Conservation (phyloP, 1,139 yeast species). For the Arxiozyma slooffiae region DNA sequence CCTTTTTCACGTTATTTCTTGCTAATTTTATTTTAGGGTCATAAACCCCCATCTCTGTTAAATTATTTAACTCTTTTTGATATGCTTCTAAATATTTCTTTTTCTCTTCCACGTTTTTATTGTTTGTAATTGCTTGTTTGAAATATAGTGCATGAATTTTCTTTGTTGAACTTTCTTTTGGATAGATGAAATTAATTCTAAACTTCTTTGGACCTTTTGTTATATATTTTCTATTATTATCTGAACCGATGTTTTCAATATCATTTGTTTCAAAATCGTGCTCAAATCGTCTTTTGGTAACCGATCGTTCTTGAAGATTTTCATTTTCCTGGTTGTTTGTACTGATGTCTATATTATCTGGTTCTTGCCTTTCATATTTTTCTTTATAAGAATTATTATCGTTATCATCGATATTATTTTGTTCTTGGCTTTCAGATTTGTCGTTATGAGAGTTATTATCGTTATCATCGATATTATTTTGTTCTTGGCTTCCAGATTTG, state of each 20-base stretch:
- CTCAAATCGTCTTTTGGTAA: not conserved
- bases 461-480: no score
- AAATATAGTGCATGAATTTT: not conserved
- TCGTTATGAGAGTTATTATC: no score
- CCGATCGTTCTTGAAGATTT: not conserved
- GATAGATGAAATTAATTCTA: not conserved
- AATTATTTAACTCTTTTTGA: conserved; percentile 2
- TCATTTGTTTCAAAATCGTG: not conserved
- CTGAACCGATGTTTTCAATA: not conserved
- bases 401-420: no score
- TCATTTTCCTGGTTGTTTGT: not conserved
- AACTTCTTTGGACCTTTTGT: not conserved
- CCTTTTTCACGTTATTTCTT: not conserved
- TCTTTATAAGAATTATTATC: no score
- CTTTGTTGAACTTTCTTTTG: not conserved
- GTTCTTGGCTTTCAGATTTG: no score
- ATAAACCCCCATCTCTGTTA: conserved; percentile 1
- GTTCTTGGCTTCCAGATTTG: no score
- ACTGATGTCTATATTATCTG: not conserved
- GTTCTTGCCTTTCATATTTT: no score
- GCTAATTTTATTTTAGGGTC: not conserved
- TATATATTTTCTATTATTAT: no score
- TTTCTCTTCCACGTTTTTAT: not conserved
- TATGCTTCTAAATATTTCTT: conserved; percentile 3
- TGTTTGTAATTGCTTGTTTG: conserved; percentile 4